These are phyloP conservation scores for Papilionanthe hybrid DNA, from an alignment of 116 monocot genomes.

Conservation along the genomic window DNA sequence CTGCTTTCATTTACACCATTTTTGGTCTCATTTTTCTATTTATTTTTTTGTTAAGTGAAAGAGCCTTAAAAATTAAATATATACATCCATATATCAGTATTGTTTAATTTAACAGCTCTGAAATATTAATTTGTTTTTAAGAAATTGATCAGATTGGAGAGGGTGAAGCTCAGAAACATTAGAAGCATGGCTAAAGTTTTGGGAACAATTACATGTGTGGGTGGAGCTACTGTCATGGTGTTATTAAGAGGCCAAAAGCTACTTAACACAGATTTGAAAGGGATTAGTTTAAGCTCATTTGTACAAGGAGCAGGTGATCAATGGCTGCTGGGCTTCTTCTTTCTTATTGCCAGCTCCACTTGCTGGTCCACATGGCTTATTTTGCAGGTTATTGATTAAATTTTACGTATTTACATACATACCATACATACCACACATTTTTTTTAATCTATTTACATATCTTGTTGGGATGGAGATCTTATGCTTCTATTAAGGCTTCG, in stretches of 20 bases:
- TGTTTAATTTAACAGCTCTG: too few species aligned
- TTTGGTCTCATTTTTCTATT: too few species aligned
- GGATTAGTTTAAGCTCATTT: slow-evolving; percentile 1
- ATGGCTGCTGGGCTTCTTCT: slow-evolving; percentile 31
- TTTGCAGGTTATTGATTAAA: slow-evolving; percentile 24
- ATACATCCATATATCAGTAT: too few species aligned
- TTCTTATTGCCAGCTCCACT: slow-evolving; percentile 27
- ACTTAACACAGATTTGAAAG: slow-evolving; percentile 3
- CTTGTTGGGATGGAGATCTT: too few species aligned
- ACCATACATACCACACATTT: too few species aligned
- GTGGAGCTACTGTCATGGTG: slow-evolving; percentile 36
- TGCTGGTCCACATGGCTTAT: slow-evolving; percentile 60
- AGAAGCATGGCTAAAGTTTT: slow-evolving; percentile 36
- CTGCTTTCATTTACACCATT: not conserved
- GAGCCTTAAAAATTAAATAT: too few species aligned
- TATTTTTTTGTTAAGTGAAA: too few species aligned
- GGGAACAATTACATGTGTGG: slow-evolving; percentile 36
- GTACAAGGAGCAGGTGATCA: not conserved
- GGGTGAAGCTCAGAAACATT: slow-evolving; percentile 16
- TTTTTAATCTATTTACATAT: too few species aligned
- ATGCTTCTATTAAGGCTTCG: too few species aligned
- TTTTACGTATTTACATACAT: too few species aligned
- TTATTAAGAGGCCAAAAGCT: slow-evolving; percentile 33
- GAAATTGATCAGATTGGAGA: slow-evolving; percentile 27
- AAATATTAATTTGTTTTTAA: not conserved